Base-by-base conservation (phyloP, 257 asterid species). In the Salvia splendens region DNA sequence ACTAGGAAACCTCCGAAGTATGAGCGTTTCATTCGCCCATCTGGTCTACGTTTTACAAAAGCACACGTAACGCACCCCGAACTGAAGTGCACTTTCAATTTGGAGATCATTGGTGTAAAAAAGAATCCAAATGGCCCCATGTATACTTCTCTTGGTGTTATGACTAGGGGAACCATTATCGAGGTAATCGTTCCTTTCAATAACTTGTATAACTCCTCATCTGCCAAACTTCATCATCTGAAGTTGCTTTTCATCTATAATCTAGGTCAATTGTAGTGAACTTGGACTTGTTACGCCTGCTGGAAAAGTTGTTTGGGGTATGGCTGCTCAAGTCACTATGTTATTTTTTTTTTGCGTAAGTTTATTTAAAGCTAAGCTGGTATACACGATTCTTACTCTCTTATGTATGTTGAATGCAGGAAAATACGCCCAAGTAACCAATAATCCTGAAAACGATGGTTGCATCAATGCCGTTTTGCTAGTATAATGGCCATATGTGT, bases 261-360 rank as follows among this genome's bases (percentile, higher is more conserved):
- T 77, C 60, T 77, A 92, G 98, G 98, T 92, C 43, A 92, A 92
- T 73, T 87, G 83, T 42, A 92, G 98, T 51, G 98, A 92, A 68
- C 95, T 89, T 48, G 98, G 98, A 68, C 92, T 92, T 30, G 98
- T 92, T 17, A 92, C 98, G 35, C 98, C 98, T 66, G 97, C 94
- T 12, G 98, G 98, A 38, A 92, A 92, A 82, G 96, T 92, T 69
- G 97, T 92, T 3, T 92, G 97, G 97, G 98, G 98, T 92, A 83
- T 24, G 89, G 46, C 55, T 41, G 1, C 64, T 57, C 32, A 8
- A 36, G 30, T 14, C 7, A 33, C 24, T 30, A 24, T 24, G 2
- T 2, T 14, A 3, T 7, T 33, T 16, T 40, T 12, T 24, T 8
- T 3, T 11, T 12, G n/a, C n/a, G n/a, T 33, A 8, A 12, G 6